Evolutionary conservation across 2,329 filamentous ascomycete genomes (phyloP).

Genomic region (Diaporthe vexans): DNA sequence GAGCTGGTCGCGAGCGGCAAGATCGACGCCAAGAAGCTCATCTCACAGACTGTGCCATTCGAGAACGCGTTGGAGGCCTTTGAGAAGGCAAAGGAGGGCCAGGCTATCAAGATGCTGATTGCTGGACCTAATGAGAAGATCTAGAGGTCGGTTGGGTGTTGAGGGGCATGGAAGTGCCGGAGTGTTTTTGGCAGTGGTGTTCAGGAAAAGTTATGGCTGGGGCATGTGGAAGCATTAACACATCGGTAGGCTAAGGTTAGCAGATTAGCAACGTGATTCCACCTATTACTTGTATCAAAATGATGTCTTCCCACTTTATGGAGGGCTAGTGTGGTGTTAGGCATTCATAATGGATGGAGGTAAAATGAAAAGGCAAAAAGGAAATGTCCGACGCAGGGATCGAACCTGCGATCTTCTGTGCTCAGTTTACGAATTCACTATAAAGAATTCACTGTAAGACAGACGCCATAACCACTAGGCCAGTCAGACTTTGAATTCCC

Average conservation of each 20-base stretch:
- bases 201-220: background rate
- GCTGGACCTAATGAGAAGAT: conserved; percentile 74
- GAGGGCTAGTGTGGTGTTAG: no score
- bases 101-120: conserved; percentile 80
- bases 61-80: conserved; percentile 88
- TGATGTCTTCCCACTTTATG: background rate
- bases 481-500: no score
- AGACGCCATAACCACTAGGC: no score
- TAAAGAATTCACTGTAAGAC: no score
- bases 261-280: background rate
- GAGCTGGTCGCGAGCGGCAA: conserved; percentile 80
- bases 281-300: no score
- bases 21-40: conserved; percentile 85
- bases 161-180: background rate
- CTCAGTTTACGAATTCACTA: no score
- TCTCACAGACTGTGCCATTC: conserved; percentile 84
- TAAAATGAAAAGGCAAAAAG: no score
- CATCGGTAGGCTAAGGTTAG: background rate
- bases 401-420: no score
- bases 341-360: no score
- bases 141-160: conserved; percentile 23
- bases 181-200: background rate
- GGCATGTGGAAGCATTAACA: background rate
- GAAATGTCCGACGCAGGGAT: no score
- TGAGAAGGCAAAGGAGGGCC: conserved; percentile 85